phyloP scores from a whole-genome alignment of 2,329 filamentous ascomycete species.

The Diaporthe destruens region DNA sequence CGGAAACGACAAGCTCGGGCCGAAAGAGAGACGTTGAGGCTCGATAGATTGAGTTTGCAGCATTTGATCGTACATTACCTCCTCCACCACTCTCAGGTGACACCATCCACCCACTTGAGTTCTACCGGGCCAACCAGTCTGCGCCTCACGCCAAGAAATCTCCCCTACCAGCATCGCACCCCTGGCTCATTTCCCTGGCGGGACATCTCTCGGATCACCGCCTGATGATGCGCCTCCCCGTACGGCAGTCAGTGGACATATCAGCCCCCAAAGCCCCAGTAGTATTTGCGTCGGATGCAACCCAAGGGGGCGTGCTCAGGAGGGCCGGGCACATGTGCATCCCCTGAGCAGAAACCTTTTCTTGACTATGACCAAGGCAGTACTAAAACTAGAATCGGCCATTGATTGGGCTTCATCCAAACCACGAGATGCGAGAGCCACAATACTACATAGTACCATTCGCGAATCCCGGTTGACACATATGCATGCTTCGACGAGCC shows the following conservation, averaged over 20 bases:
- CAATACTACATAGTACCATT: conserved; percentile 8
- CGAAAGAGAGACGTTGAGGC: conserved; percentile 6
- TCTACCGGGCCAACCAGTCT: conserved; percentile 6
- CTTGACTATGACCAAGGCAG: background rate
- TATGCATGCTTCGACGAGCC: background rate
- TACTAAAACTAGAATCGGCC: background rate
- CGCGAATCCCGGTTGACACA: background rate
- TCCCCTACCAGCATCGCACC: conserved; percentile 24
- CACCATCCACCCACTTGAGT: background rate
- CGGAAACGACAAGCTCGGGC: conserved; percentile 7
- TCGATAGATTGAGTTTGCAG: conserved; percentile 21
- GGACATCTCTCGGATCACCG: conserved; percentile 9
- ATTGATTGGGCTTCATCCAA: conserved; percentile 9
- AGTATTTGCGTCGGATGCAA: conserved; percentile 5
- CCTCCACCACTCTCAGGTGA: conserved; percentile 19
- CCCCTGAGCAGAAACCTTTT: conserved; percentile 1
- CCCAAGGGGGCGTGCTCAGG: background rate
- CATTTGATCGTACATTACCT: background rate
- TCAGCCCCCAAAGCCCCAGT: background rate
- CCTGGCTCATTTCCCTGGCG: conserved; percentile 32
- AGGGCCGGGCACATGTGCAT: background rate
- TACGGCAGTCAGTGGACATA: conserved; percentile 21
- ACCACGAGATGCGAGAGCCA: conserved; percentile 16
- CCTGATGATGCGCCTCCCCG: conserved; percentile 23
- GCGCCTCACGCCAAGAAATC: conserved; percentile 28